These are phyloP conservation scores for Diaporthe citrichinensis DNA, from an alignment of 2,329 filamentous ascomycete genomes.

Conservation along the genomic window DNA sequence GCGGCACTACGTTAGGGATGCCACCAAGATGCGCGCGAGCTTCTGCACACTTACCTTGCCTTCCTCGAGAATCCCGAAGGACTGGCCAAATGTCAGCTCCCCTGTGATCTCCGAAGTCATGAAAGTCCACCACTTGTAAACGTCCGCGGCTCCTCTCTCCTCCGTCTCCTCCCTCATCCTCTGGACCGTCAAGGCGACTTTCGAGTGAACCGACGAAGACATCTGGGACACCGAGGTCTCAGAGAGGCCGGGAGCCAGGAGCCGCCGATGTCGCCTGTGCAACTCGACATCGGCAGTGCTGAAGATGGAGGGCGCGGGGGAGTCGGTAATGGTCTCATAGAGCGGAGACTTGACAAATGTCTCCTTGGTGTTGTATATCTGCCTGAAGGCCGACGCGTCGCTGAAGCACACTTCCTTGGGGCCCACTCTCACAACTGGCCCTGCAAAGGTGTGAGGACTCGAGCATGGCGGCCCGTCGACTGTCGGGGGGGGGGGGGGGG, in stretches of 20 bases:
- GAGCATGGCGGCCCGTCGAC: background rate
- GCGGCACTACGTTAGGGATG: background rate
- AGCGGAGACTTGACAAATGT: constrained; percentile 48
- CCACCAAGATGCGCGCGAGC: background rate
- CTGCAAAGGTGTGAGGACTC: background rate
- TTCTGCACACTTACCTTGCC: constrained; percentile 56
- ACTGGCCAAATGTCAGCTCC: constrained; percentile 68
- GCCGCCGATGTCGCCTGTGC: constrained; percentile 56
- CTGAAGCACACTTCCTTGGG: constrained; percentile 47
- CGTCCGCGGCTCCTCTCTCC: constrained; percentile 55
- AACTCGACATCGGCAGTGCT: constrained; percentile 55
- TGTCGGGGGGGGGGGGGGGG: no score
- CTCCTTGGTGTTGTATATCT: constrained; percentile 49
- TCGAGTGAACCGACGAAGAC: constrained; percentile 53
- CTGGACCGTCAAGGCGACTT: constrained; percentile 56
- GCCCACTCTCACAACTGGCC: constrained; percentile 47
- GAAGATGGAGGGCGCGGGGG: constrained; percentile 53
- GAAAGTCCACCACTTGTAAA: constrained; percentile 68
- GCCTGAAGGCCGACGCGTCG: constrained; percentile 44
- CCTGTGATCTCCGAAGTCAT: constrained; percentile 69
- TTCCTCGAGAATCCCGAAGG: constrained; percentile 65
- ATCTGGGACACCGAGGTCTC: constrained; percentile 52
- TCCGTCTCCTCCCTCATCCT: constrained; percentile 61
- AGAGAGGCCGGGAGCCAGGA: constrained; percentile 58
- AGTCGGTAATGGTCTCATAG: constrained; percentile 43